These are phyloP conservation scores for Artemisia argyi DNA, from an alignment of 129 eudicot genomes.

Conservation along the genomic window DNA sequence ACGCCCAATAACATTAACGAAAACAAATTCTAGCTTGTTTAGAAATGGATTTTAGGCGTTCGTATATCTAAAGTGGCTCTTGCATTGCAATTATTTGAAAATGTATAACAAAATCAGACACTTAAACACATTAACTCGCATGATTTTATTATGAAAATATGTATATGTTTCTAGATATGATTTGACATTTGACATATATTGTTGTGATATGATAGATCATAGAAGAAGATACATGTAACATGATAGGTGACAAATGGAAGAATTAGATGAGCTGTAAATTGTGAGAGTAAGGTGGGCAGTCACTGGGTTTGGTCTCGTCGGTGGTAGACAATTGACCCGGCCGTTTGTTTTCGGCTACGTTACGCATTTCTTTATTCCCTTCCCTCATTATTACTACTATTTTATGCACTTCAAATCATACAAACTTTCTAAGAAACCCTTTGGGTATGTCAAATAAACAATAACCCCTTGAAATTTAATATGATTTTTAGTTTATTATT, in stretches of 20 bases:
- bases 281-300: conserved; percentile 30
- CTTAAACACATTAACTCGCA: background rate
- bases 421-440: background rate
- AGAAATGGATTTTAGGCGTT: no score
- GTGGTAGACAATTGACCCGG: conserved; percentile 34
- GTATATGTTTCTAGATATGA: background rate
- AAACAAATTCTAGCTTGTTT: no score
- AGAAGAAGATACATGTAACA: conserved; percentile 4
- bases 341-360: conserved; percentile 33
- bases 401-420: background rate
- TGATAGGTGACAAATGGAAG: conserved; percentile 19
- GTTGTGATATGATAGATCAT: background rate
- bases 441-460: background rate
- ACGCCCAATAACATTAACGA: no score
- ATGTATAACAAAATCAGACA: background rate
- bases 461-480: conserved; percentile 3
- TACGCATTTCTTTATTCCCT: conserved; percentile 28
- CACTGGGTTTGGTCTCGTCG: conserved; percentile 38
- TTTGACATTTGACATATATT: background rate
- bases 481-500: no score
- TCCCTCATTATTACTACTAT: background rate
- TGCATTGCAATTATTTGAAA: no score
- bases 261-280: conserved; percentile 28
- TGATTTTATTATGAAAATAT: background rate
- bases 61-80: no score